Evolutionary conservation across 768 basidiomycete species (phyloP).

Genomic region (Daedalea quercina): DNA sequence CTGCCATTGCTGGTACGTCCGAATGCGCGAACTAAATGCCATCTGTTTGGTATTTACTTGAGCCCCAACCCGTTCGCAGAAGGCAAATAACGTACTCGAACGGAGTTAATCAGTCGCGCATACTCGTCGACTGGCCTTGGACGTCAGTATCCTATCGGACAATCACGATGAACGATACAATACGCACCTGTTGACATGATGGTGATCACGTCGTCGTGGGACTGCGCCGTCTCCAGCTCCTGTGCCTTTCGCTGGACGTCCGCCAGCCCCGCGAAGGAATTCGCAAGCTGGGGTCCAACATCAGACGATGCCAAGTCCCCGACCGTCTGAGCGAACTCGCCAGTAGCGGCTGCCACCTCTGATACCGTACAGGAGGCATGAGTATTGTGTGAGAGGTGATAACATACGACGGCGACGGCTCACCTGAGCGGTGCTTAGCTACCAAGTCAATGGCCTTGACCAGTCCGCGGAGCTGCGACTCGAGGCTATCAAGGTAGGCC

Average conservation of each 20-base stretch:
- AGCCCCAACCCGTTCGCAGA: background rate
- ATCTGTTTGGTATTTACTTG: slow-evolving; percentile 39
- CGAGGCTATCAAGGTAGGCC: slow-evolving; percentile 79
- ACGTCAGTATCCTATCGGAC: background rate
- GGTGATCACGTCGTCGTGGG: slow-evolving; percentile 76
- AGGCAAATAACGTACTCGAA: slow-evolving; percentile 49
- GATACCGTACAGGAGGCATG: background rate
- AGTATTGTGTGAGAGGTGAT: no score
- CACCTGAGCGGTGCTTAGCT: slow-evolving; percentile 76
- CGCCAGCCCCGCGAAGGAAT: slow-evolving; percentile 61
- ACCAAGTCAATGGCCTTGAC: slow-evolving; percentile 83
- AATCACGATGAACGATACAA: background rate
- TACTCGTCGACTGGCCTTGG: slow-evolving; percentile 74
- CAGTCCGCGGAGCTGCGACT: slow-evolving; percentile 80
- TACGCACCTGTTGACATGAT: slow-evolving; percentile 65
- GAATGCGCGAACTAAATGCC: slow-evolving; percentile 83
- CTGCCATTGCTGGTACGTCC: slow-evolving; percentile 79
- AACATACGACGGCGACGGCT: slow-evolving; percentile 5
- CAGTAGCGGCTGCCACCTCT: slow-evolving; percentile 66
- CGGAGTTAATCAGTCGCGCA: slow-evolving; percentile 82
- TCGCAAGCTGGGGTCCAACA: slow-evolving; percentile 64
- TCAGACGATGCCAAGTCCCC: slow-evolving; percentile 70
- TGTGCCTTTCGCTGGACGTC: slow-evolving; percentile 70
- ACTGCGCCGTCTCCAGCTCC: slow-evolving; percentile 66
- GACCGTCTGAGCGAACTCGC: slow-evolving; percentile 77